Conservation (phyloP, 2,329 filamentous ascomycete genomes). For the Knufia petricola region DNA sequence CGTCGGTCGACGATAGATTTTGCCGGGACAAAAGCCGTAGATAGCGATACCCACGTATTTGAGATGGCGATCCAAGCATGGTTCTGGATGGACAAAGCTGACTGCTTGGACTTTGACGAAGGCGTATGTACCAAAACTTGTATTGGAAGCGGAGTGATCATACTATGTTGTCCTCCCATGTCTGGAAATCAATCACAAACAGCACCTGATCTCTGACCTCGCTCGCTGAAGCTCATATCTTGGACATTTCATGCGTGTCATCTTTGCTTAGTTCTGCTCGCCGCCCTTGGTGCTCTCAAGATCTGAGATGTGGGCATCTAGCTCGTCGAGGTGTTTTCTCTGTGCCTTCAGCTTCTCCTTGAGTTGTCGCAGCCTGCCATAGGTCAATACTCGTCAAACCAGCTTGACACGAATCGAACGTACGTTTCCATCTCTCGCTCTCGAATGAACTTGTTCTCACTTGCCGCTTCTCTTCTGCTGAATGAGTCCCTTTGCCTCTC, state of each 20-base stretch:
- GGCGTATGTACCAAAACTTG: neutral
- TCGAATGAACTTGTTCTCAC: slow-evolving; percentile 75
- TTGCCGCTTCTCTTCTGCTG: slow-evolving; percentile 80
- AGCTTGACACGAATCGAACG: slow-evolving; percentile 12
- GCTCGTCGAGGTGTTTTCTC: slow-evolving; percentile 71
- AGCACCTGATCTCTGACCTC: neutral
- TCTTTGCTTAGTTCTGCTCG: slow-evolving; percentile 32
- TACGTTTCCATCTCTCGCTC: slow-evolving; percentile 83
- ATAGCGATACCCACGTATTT: neutral
- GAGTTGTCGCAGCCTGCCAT: slow-evolving; percentile 56
- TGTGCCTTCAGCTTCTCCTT: slow-evolving; percentile 62
- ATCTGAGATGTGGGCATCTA: slow-evolving; percentile 81
- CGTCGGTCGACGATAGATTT: slow-evolving; percentile 56
- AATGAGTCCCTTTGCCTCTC: slow-evolving; percentile 67
- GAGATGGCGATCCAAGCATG: neutral
- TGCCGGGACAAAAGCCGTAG: neutral
- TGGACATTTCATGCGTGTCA: neutral
- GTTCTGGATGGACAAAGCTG: no score
- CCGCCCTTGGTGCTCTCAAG: slow-evolving; percentile 63
- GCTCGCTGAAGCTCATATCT: neutral
- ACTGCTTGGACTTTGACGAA: no score
- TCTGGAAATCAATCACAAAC: neutral
- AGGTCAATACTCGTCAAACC: neutral
- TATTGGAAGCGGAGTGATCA: neutral
- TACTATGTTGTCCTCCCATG: neutral